Evolutionary conservation across 1,284 basidiomycete species (phyloP), one percentile per base, ranked within the genome.

Genomic region (Singerocomus inundabilis): DNA sequence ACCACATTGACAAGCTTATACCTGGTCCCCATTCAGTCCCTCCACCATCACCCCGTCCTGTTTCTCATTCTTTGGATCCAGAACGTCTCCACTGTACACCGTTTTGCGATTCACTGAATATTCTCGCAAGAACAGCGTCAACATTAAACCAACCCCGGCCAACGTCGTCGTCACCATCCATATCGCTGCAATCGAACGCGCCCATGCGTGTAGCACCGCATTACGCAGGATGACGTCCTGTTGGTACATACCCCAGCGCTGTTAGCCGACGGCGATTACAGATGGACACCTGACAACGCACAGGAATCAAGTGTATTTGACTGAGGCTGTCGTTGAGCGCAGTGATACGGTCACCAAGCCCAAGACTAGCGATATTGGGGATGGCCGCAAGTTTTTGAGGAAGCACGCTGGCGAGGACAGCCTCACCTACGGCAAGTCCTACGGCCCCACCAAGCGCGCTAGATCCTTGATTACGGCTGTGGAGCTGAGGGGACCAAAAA

Each of bases 381-480:
- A 87, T 80, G 3, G 59, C 58, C 0, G 57, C 55, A 6, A 88
- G 66, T 55, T 79, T 81, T 57, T 70, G 70, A 13, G 70, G 70
- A 25, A 88, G 70, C 60, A 85, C 79, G 46, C 79, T 80, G 4
- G 81, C 70, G 55, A 83, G 84, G 51, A 90, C 82, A 2, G 83
- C 79, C 57, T 89, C 82, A 21, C 87, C 85, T 29, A 89, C 64
- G 0, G 87, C 76, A 49, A 92, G 80, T 6, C 88, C 88, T 31
- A 91, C 73, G 0, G 89, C 87, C 5, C 84, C 88, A 15, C 88
- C 89, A n/a, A n/a, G n/a, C n/a, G n/a, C n/a, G n/a, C n/a, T n/a
- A n/a, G n/a, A n/a, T n/a, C n/a, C n/a, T n/a, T n/a, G n/a, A n/a
- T n/a, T n/a, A n/a, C n/a, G n/a, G n/a, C n/a, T n/a, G n/a, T n/a